Evolutionary conservation across 768 basidiomycete species (phyloP).

Genomic region (Hypsizygus marmoreus): DNA sequence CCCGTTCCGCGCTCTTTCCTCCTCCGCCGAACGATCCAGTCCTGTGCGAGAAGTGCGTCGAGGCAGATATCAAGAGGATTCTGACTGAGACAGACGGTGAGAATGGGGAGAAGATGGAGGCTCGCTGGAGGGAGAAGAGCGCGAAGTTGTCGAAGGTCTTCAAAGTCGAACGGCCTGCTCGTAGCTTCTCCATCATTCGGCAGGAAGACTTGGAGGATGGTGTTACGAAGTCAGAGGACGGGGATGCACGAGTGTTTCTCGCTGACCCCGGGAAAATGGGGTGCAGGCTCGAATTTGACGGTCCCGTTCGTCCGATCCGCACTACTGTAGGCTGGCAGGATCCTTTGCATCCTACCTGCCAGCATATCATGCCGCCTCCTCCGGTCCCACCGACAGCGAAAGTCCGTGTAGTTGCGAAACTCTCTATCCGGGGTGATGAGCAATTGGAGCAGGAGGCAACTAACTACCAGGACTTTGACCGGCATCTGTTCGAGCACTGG

Average conservation of each 20-base stretch:
- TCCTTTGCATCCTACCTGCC: conserved; percentile 30
- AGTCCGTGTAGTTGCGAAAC: conserved; percentile 46
- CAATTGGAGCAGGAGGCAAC: conserved; percentile 43
- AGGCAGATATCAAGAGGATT: conserved; percentile 25
- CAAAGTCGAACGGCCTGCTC: conserved; percentile 1
- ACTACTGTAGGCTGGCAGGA: conserved; percentile 34
- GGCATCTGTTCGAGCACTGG: conserved; percentile 50
- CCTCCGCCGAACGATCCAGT: conserved; percentile 4
- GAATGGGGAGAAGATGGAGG: conserved; percentile 17
- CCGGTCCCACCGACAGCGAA: conserved; percentile 35
- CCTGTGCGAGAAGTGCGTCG: conserved; percentile 41
- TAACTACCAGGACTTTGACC: conserved; percentile 47
- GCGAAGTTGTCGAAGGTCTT: conserved; percentile 5
- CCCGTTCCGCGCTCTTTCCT: conserved; percentile 11
- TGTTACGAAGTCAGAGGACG: neutral
- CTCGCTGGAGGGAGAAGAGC: conserved; percentile 16
- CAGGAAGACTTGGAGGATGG: neutral
- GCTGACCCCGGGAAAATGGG: neutral
- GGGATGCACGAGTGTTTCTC: neutral
- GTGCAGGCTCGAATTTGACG: conserved; percentile 6
- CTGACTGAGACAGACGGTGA: conserved; percentile 28
- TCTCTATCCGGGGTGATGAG: conserved; percentile 36
- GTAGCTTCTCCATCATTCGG: conserved; percentile 3
- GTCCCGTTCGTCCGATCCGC: conserved; percentile 15
- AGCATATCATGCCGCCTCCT: conserved; percentile 21